phyloP scores from a whole-genome alignment of 371 early-diverging fungal species.

The Aphelidium insulamus region DNA sequence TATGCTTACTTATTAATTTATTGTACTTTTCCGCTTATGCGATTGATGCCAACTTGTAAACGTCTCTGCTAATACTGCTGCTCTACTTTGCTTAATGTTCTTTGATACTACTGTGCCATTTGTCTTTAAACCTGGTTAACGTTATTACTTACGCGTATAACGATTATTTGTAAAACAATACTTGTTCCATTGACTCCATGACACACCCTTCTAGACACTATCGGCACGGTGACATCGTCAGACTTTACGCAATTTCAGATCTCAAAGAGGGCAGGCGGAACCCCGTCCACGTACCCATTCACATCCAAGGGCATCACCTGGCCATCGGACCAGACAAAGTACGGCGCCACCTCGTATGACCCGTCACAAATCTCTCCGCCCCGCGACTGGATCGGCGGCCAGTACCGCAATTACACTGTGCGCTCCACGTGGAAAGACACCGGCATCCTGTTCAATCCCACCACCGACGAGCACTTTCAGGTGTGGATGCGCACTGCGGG shows the following conservation, averaged over 20 bases:
- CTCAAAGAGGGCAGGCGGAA: background rate
- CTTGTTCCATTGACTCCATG: no score
- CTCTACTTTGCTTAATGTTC: no score
- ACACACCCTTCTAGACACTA: conserved; percentile 16
- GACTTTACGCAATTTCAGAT: no score
- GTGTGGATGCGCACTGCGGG: conserved; percentile 99
- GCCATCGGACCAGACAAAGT: conserved; percentile 57
- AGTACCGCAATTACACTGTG: conserved; percentile 26
- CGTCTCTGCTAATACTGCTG: no score
- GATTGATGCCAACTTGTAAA: no score
- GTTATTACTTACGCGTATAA: no score
- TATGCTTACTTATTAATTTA: no score
- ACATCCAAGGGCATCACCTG: conserved; percentile 56
- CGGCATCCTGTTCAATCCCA: conserved; percentile 35
- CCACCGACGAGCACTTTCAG: conserved; percentile 56
- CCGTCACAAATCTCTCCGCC: conserved; percentile 36
- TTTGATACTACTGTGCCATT: no score
- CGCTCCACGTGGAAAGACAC: conserved; percentile 6
- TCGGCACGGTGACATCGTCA: conserved; percentile 1
- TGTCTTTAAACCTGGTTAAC: no score
- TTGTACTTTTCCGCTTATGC: no score
- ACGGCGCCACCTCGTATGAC: conserved; percentile 29
- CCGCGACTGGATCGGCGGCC: conserved; percentile 35
- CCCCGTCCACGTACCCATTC: conserved; percentile 18
- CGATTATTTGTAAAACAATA: no score